These are phyloP conservation scores for Carpinus fangiana DNA, from an alignment of 306 rosid species.

Conservation along the genomic window DNA sequence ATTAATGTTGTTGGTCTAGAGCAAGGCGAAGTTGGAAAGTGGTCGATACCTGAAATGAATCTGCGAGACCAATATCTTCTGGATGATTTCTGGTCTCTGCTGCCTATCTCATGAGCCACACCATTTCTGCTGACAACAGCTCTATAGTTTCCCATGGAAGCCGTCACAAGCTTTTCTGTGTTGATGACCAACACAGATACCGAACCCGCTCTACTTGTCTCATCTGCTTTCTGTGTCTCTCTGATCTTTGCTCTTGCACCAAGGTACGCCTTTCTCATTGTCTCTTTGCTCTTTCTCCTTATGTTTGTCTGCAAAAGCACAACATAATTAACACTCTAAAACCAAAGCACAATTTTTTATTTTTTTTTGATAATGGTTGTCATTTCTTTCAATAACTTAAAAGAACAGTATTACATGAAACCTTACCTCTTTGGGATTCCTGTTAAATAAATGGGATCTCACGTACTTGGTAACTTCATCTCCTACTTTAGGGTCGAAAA, in stretches of 20 bases:
- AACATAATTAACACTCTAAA: not conserved
- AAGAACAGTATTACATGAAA: not conserved
- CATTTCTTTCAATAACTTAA: not conserved
- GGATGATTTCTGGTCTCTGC: conserved; percentile 26
- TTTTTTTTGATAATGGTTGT: not conserved
- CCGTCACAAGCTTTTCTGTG: conserved; percentile 73
- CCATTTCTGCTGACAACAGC: conserved; percentile 82
- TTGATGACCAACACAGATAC: conserved; percentile 65
- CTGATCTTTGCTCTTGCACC: conserved; percentile 52
- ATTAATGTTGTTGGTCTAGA: too few species aligned
- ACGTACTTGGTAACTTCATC: conserved; percentile 61
- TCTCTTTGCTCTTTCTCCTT: conserved; percentile 56
- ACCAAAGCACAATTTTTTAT: not conserved
- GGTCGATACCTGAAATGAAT: conserved; percentile 50
- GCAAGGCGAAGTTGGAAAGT: not conserved
- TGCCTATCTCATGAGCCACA: conserved; percentile 49
- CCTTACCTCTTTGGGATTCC: conserved; percentile 59
- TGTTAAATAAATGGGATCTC: conserved; percentile 70
- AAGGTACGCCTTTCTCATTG: conserved; percentile 66
- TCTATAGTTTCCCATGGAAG: conserved; percentile 69
- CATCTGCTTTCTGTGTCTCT: conserved; percentile 41
- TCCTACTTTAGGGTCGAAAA: conserved; percentile 61
- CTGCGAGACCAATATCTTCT: conserved; percentile 57
- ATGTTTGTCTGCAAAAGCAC: conserved; percentile 39
- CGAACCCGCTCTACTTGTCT: conserved; percentile 42